A percentile compares a stretch with the other conserved stretches of the same genome.
These are phyloP conservation scores for Saccharum spontaneum DNA, from an alignment of 176 grass and related monocot genomes.

Conservation along the genomic window DNA sequence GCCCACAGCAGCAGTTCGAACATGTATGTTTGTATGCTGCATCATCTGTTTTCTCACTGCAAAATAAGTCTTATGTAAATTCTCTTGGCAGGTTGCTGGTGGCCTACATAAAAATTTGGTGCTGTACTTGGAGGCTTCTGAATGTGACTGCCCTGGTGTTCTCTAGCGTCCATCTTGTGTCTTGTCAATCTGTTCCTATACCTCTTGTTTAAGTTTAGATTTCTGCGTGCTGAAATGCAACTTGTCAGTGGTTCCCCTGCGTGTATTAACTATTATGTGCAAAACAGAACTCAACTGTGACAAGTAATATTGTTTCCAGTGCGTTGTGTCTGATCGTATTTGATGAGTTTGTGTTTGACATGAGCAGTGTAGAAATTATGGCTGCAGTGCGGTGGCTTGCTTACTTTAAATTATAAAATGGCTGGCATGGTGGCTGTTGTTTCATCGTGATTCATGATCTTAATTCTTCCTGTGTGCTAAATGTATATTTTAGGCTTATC, in stretches of 20 bases:
- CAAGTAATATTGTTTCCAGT: no score
- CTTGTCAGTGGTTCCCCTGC: no score
- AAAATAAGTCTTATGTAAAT: background rate
- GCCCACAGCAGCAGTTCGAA: no score
- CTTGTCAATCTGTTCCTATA: background rate
- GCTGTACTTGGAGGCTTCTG: background rate
- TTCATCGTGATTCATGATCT: background rate
- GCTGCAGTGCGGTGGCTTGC: no score
- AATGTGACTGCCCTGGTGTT: background rate
- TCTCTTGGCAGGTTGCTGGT: conserved; percentile 7
- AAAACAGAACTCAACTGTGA: no score
- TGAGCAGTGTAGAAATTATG: no score
- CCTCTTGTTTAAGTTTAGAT: no score
- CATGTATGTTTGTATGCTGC: background rate
- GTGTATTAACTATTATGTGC: no score
- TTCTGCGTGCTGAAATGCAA: no score
- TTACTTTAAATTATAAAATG: background rate
- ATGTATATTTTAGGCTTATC: background rate
- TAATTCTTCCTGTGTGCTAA: background rate
- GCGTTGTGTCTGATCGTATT: no score
- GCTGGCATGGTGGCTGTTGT: background rate
- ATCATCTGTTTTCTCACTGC: background rate
- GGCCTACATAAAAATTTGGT: background rate
- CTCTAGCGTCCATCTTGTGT: background rate
- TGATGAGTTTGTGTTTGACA: no score